phyloP scores from a whole-genome alignment of 2,329 filamentous ascomycete genomes.

The Pestalotiopsis sp. region DNA sequence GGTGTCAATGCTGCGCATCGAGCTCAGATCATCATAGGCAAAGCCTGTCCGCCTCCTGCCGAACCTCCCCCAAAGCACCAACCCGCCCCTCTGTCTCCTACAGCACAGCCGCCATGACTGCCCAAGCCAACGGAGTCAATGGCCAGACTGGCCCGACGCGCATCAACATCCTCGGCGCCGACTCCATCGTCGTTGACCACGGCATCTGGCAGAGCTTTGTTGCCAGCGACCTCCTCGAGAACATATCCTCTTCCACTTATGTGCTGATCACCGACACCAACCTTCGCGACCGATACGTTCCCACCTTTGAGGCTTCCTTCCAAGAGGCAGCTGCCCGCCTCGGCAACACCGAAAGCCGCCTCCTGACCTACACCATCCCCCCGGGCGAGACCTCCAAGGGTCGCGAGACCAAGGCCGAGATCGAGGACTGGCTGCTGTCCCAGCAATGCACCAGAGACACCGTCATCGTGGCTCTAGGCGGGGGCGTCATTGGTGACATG shows the following conservation, averaged over 20 bases:
- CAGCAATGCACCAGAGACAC: slow-evolving; percentile 94
- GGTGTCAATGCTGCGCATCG: slow-evolving; percentile 8
- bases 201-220: slow-evolving; percentile 86
- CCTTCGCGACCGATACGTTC: slow-evolving; percentile 77
- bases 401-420: slow-evolving; percentile 88
- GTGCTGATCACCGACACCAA: slow-evolving; percentile 97
- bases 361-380: slow-evolving; percentile 84
- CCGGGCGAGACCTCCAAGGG: slow-evolving; percentile 95
- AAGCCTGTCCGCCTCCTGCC: neutral
- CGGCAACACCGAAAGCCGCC: slow-evolving; percentile 55
- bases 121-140: slow-evolving; percentile 10
- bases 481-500: slow-evolving; percentile 97
- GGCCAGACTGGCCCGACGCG: slow-evolving; percentile 45
- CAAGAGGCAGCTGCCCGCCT: slow-evolving; percentile 40
- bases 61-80: neutral
- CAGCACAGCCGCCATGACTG: slow-evolving; percentile 1
- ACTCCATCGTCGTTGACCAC: slow-evolving; percentile 90
- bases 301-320: slow-evolving; percentile 73
- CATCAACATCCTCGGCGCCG: slow-evolving; percentile 84
- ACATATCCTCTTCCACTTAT: slow-evolving; percentile 85
- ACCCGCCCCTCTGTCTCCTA: neutral
- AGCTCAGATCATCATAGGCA: neutral
- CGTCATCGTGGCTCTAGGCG: slow-evolving; percentile 90
- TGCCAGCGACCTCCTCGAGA: slow-evolving; percentile 75
- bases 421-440: slow-evolving; percentile 96